These are phyloP conservation scores for Colletotrichum tropicale DNA, from an alignment of 2,329 filamentous ascomycete species.

Conservation along the genomic window DNA sequence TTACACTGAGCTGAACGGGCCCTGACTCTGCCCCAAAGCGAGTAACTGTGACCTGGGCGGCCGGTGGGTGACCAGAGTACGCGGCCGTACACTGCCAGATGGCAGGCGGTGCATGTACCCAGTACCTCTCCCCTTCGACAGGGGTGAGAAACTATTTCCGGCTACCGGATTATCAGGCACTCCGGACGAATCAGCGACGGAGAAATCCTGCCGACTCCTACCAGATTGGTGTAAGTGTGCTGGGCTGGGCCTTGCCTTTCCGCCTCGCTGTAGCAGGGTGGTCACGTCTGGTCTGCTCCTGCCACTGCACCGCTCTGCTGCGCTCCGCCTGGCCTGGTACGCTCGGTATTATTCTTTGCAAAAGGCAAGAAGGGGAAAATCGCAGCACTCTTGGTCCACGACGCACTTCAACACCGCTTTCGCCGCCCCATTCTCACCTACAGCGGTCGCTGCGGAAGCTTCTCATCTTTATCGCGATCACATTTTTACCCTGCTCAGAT, in stretches of 20 bases:
- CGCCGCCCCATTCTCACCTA: neutral
- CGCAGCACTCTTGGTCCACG: slow-evolving; percentile 11
- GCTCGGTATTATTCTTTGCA: slow-evolving; percentile 20
- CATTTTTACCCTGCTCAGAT: neutral
- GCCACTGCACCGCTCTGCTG: neutral
- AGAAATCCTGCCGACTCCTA: slow-evolving; percentile 20
- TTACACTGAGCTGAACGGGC: slow-evolving; percentile 1
- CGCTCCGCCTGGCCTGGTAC: neutral
- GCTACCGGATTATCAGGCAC: slow-evolving; percentile 31
- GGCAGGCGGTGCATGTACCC: neutral
- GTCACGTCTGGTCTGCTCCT: slow-evolving; percentile 21
- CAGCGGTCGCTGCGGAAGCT: slow-evolving; percentile 2
- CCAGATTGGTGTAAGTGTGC: slow-evolving; percentile 31
- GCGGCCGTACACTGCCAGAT: neutral
- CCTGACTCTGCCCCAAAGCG: neutral
- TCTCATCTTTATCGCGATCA: neutral
- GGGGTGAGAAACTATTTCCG: slow-evolving; percentile 16
- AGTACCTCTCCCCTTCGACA: slow-evolving; percentile 1
- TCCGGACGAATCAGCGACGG: slow-evolving; percentile 30
- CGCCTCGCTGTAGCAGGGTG: slow-evolving; percentile 21
- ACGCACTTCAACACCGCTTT: slow-evolving; percentile 3
- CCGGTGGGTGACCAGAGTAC: neutral
- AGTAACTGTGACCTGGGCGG: neutral
- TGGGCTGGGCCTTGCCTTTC: slow-evolving; percentile 22
- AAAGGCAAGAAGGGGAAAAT: slow-evolving; percentile 20